Evolutionary conservation across 2,329 filamentous ascomycete genomes (phyloP), one percentile per base, ranked within the genome.

Genomic region (Aureobasidium sp.): DNA sequence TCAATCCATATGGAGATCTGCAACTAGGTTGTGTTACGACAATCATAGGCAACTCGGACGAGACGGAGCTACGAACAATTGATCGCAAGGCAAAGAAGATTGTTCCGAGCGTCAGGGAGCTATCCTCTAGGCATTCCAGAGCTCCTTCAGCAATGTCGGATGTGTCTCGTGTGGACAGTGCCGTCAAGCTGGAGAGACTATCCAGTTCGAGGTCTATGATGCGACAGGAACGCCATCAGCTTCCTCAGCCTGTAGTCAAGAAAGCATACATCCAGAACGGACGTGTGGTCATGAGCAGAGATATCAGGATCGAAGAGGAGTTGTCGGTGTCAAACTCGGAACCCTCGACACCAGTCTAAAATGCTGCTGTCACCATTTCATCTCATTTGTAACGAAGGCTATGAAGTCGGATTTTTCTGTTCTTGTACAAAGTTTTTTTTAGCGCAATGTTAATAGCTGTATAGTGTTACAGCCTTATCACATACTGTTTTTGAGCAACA

Each of bases 301-400:
- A 61, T 15, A 29, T 61, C 24, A 44, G 20, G 17, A 43, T 61
- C n/a, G 57, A 51, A 24, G 13, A 44, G 10, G 47, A 61, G 15
- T 34, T 52, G 12, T 52, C 46, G 3, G 47, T 51, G 7, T 43
- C 37, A 15, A 20, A 32, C 47, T 72, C 32, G 72, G 70, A 47
- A 70, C 69, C 53, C 61, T 72, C 2, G 64, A 72, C 15, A 65
- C 72, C 15, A 4, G 41, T 47, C 5, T 59, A 29, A 47, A 8
- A 3, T n/a, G 17, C 20, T 10, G 10, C 24, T 9, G 37, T 10
- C 13, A n/a, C 39, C 24, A 48, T 48, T n/a, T 24, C 3, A 41
- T 50, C n/a, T 50, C 56, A 29, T 59, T 41, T 59, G 43, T 50
- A 29, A 59, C 56, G 56, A 59, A 59, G 56, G 43, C 34, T n/a